Evolutionary conservation across 148 eudicot species (phyloP).

Genomic region (Cornus florida): DNA sequence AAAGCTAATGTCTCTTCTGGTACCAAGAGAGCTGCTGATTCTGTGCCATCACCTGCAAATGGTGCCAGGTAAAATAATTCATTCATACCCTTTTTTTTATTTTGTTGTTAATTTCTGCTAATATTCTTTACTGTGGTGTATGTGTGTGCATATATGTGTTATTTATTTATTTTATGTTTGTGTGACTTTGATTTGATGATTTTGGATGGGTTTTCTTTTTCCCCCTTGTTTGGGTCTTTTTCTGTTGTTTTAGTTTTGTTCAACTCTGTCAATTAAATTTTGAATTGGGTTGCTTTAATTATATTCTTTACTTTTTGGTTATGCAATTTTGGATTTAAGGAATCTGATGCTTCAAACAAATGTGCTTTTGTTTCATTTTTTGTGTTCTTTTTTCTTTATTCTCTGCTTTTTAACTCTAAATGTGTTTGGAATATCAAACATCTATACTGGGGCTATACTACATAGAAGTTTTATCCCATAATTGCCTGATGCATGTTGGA

Average conservation of each 20-base stretch:
- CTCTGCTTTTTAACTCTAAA: neutral
- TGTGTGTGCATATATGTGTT: neutral
- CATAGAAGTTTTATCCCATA: too few relatives aligned
- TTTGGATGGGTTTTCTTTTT: neutral
- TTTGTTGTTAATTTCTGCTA: neutral
- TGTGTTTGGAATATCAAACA: neutral
- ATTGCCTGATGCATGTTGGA: too few relatives aligned
- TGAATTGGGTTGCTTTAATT: neutral
- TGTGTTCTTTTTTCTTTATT: neutral
- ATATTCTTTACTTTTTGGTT: neutral
- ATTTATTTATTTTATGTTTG: neutral
- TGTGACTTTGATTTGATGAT: neutral
- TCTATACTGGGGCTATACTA: neutral
- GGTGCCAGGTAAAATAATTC: constrained; percentile 35
- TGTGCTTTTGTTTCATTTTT: neutral
- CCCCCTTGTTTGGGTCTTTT: neutral
- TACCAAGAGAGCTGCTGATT: constrained; percentile 64
- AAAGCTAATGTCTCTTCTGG: constrained; percentile 39
- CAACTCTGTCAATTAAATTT: neutral
- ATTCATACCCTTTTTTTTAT: neutral
- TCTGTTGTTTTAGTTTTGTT: neutral
- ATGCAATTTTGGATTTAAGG: neutral
- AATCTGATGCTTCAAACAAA: neutral
- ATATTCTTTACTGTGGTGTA: neutral
- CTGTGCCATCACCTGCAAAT: constrained; percentile 43